These are phyloP conservation scores for Trichoderma sp. DNA, from an alignment of 2,329 filamentous ascomycete genomes.

Conservation along the genomic window DNA sequence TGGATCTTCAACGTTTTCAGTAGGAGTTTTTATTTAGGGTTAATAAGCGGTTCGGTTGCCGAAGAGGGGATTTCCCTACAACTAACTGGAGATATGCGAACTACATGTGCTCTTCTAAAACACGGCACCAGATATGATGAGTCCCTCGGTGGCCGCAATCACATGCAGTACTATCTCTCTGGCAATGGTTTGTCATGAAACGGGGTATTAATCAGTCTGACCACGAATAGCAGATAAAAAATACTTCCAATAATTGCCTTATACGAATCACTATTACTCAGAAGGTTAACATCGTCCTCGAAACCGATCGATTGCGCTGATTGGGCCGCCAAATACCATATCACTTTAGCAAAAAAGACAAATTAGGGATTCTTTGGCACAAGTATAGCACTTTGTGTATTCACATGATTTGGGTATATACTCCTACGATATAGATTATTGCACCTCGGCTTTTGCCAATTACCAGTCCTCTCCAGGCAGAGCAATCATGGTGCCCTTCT, in stretches of 20 bases:
- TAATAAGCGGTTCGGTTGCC: not conserved
- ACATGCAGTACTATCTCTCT: not conserved
- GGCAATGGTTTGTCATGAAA: not conserved
- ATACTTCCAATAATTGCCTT: not conserved
- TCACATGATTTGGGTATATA: not conserved
- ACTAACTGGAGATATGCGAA: not conserved
- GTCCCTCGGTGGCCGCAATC: not conserved
- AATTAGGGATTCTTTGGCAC: not conserved
- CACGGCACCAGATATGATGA: not conserved
- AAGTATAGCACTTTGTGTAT: not conserved
- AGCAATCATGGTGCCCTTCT: slow-evolving; percentile 22
- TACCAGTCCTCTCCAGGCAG: slow-evolving; percentile 23
- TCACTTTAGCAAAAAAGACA: not conserved
- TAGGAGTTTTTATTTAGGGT: not conserved
- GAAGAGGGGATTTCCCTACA: not conserved
- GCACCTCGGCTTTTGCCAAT: not conserved
- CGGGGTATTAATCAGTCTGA: not conserved
- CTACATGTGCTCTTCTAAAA: not conserved
- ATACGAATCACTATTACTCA: not conserved
- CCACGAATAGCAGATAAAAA: not conserved
- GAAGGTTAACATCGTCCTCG: not conserved
- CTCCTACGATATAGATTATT: not conserved
- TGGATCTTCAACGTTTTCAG: not conserved
- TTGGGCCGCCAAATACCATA: not conserved
- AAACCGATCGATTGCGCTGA: not conserved